Evolutionary conservation across 2,329 filamentous ascomycete genomes (phyloP).

Genomic region (Aspergillus floridensis): DNA sequence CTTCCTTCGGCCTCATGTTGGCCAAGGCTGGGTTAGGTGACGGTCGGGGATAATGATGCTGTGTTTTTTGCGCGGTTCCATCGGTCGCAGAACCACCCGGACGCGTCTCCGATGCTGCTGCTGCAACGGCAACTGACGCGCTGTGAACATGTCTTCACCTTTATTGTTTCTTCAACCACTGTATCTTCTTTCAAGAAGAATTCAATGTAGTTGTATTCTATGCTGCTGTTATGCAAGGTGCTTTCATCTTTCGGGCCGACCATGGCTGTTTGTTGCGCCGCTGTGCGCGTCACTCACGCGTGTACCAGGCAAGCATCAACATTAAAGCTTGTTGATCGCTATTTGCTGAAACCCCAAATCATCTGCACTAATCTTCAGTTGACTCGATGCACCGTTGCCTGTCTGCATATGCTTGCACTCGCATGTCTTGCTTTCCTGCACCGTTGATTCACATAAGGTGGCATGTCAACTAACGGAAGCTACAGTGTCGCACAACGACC

Average conservation of each 20-base stretch:
- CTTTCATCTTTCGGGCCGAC: neutral
- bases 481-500: neutral
- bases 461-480: neutral
- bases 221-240: neutral
- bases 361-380: neutral
- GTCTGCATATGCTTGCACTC: neutral
- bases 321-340: neutral
- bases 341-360: neutral
- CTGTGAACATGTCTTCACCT: neutral
- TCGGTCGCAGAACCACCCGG: constrained; percentile 27
- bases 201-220: neutral
- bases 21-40: constrained; percentile 12
- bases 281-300: constrained; percentile 32
- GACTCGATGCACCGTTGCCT: neutral
- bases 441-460: neutral
- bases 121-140: neutral
- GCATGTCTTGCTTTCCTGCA: neutral
- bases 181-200: neutral
- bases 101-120: constrained; percentile 26
- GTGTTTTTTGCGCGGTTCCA: constrained; percentile 20
- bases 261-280: constrained; percentile 18
- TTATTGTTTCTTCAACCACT: neutral
- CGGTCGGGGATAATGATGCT: constrained; percentile 17
- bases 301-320: constrained; percentile 11
- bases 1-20: constrained; percentile 5